Evolutionary conservation across 805 yeast genomes (phyloP), one percentile per base, ranked within the genome.

Genomic region (Scheffersomyces coipomensis): DNA sequence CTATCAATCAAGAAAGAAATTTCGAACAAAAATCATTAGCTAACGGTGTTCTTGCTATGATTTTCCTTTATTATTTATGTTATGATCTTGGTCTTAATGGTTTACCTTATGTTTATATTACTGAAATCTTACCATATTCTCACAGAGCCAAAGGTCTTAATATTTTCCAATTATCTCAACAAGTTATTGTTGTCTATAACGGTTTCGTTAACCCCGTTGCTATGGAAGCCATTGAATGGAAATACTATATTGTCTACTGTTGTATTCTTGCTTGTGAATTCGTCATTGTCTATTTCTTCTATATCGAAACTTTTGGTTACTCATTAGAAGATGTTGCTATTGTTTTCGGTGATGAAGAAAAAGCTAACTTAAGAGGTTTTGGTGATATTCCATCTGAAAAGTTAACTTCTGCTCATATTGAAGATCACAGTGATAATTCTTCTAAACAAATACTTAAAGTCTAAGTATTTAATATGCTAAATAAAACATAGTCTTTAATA

Each of bases 11-110:
- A 45, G 52, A 72, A 49, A 55, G 66, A 31, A 45, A 67, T 47
- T 71, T 68, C 48, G 53, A 60, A 40, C 62, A 73, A 40, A 69
- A 69, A 44, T 16, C 56, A 3, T 53, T 67, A 22, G 74, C 72
- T 35, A 60, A 62, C 39, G 80, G 76, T 43, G 77, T 73, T 19
- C 62, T 68, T 50, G 76, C 76, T 6, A 70, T 76, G 74, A 71
- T 77, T 36, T 76, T 73, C 66, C 49, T 75, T 24, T 61, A 49
- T 46, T 57, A 60, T 40, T 34, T 52, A 12, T 46, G 47, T 10
- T 60, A 61, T 43, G 47, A 60, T 42, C 43, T 55, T 21, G 64
- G 62, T 19, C 42, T 52, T 23, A 59, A 58, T 35, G 64, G 65
- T 15, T 50, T 60, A 36, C 64, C 64, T 5, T 54, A 40, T 45